Conservation (phyloP, 164 flowering plant genomes). For the Litsea cubeba region DNA sequence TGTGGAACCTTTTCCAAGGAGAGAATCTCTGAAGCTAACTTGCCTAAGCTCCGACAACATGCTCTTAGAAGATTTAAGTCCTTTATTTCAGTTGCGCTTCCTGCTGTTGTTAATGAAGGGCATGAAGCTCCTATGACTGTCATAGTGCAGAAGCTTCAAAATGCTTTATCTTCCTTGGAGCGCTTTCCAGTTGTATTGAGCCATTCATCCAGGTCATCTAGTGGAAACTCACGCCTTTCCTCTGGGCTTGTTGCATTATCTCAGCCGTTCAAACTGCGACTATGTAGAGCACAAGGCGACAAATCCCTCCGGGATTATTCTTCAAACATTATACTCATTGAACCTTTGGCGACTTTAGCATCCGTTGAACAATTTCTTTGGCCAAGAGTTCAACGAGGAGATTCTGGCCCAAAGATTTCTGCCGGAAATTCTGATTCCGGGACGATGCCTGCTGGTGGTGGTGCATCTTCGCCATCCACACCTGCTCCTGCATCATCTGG, state of each 20-base stretch:
- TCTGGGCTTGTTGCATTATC: slow-evolving; percentile 85
- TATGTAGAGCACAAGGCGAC: slow-evolving; percentile 87
- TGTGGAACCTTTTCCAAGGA: slow-evolving; percentile 89
- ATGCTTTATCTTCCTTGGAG: slow-evolving; percentile 88
- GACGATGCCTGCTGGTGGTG: slow-evolving; percentile 50
- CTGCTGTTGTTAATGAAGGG: slow-evolving; percentile 37
- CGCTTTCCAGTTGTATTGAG: slow-evolving; percentile 93
- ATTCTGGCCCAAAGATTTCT: slow-evolving; percentile 66
- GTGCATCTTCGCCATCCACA: slow-evolving; percentile 57
- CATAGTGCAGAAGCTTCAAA: slow-evolving; percentile 88
- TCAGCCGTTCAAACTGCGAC: slow-evolving; percentile 93
- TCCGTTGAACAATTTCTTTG: slow-evolving; percentile 96
- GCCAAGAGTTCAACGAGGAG: slow-evolving; percentile 88
- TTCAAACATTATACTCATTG: slow-evolving; percentile 88
- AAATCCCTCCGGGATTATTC: slow-evolving; percentile 95
- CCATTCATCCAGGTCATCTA: slow-evolving; percentile 73
- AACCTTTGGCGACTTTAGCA: slow-evolving; percentile 93
- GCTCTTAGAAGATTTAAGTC: slow-evolving; percentile 76
- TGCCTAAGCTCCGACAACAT: slow-evolving; percentile 72
- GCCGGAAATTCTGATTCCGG: slow-evolving; percentile 65
- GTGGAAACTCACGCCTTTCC: slow-evolving; percentile 75
- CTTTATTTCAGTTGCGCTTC: slow-evolving; percentile 72
- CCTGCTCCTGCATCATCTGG: slow-evolving; percentile 58
- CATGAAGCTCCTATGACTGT: slow-evolving; percentile 63
- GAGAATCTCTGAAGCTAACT: slow-evolving; percentile 55